A percentile compares a stretch with the other conserved stretches of the same genome.
These are phyloP conservation scores for Saccharomycopsis synnaedendra DNA, from an alignment of 805 yeast genomes.

Conservation along the genomic window DNA sequence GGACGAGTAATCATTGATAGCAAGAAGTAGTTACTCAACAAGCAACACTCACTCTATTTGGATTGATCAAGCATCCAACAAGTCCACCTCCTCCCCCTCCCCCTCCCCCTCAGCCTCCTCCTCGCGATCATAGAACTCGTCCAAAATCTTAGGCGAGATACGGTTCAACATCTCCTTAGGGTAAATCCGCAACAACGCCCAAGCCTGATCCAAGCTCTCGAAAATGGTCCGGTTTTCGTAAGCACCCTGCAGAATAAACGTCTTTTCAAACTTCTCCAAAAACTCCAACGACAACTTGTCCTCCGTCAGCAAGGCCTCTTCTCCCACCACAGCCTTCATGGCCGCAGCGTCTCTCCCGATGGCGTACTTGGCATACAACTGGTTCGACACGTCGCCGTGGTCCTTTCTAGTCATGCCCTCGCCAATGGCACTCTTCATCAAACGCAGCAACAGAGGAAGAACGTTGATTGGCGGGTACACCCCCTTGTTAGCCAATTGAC, in stretches of 20 bases:
- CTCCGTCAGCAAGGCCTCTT: conserved; percentile 95
- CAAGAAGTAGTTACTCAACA: no score
- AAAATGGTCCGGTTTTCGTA: conserved; percentile 91
- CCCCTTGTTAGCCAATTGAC: conserved; percentile 94
- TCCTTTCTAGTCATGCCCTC: conserved; percentile 99
- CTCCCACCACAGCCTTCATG: conserved; percentile 99
- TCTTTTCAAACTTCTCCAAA: conserved; percentile 94
- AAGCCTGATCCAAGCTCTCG: conserved; percentile 94
- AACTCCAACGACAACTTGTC: conserved; percentile 96
- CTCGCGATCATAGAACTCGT: conserved; percentile 89
- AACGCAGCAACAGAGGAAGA: conserved; percentile 91
- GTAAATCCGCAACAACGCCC: conserved; percentile 96
- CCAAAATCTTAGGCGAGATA: conserved; percentile 93
- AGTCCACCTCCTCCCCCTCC: conserved; percentile 18
- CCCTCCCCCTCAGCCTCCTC: conserved; percentile 45
- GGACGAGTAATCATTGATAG: no score
- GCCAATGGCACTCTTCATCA: conserved; percentile 99
- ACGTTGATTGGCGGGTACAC: conserved; percentile 98
- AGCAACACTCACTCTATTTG: neutral
- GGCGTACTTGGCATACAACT: conserved; percentile 97
- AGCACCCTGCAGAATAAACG: conserved; percentile 92
- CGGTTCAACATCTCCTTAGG: conserved; percentile 98
- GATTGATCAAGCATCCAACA: conserved; percentile 10
- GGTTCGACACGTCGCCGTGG: conserved; percentile 99
- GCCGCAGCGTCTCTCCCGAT: conserved; percentile 99